These are phyloP conservation scores for Cruciata laevipes DNA, from an alignment of 257 asterid genomes.

Conservation along the genomic window DNA sequence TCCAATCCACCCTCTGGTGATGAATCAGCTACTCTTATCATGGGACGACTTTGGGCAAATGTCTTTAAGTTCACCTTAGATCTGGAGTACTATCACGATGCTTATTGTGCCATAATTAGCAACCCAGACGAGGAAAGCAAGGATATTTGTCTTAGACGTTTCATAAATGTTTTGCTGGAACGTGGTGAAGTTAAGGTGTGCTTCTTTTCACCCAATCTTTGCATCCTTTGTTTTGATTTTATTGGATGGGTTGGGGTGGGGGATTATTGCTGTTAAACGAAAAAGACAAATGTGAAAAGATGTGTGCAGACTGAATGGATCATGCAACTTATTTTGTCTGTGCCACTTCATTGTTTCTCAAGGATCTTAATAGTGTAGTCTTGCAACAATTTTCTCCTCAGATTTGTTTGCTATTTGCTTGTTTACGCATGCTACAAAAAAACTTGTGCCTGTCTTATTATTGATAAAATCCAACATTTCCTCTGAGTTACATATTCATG, in stretches of 20 bases:
- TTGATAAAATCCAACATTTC: not conserved
- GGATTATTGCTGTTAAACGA: not conserved
- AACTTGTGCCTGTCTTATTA: not conserved
- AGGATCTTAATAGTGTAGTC: not conserved
- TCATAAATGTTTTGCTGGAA: conserved; percentile 82
- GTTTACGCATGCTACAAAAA: not conserved
- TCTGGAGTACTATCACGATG: conserved; percentile 66
- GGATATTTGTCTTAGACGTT: conserved; percentile 85
- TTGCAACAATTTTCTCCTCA: not conserved
- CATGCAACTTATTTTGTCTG: not conserved
- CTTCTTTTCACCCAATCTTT: not conserved
- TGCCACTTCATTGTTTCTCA: not conserved
- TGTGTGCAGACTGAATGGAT: not conserved
- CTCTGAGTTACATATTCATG: conserved; percentile 1
- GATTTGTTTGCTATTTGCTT: not conserved
- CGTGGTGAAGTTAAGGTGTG: conserved; percentile 93
- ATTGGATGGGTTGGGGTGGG: not conserved
- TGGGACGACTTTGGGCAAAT: conserved; percentile 91
- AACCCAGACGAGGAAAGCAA: conserved; percentile 97
- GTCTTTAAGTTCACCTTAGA: conserved; percentile 78
- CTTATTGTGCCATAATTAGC: conserved; percentile 87
- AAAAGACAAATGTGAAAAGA: not conserved
- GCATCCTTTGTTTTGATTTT: not conserved
- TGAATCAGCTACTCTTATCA: conserved; percentile 63
- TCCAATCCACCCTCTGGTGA: conserved; percentile 31